Conservation (phyloP, 192 early-diverging fungal genomes). For the Bifiguratus adelaidae region DNA sequence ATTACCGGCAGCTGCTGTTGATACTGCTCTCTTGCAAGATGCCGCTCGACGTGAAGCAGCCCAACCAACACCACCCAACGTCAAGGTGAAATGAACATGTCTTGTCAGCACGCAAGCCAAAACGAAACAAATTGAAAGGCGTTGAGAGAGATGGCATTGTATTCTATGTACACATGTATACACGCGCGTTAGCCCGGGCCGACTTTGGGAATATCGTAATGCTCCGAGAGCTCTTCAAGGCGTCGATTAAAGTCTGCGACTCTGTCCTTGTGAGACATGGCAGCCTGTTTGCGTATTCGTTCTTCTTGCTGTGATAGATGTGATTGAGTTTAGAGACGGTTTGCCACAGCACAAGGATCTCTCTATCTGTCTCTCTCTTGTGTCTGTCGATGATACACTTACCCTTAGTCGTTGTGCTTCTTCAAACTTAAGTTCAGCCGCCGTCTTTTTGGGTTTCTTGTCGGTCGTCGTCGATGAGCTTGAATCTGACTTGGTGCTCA, state of each 20-base stretch:
- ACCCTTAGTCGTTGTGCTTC: constrained; percentile 54
- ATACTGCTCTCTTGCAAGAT: constrained; percentile 94
- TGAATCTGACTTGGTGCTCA: constrained; percentile 16
- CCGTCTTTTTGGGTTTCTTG: constrained; percentile 29
- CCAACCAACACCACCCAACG: constrained; percentile 35
- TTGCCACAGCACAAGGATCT: neutral
- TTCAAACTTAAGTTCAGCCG: constrained; percentile 63
- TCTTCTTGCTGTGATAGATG: constrained; percentile 44
- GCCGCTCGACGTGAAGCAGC: constrained; percentile 89
- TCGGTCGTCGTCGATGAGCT: constrained; percentile 11
- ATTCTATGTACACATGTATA: too few species aligned
- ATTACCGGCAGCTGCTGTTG: constrained; percentile 77
- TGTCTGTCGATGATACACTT: constrained; percentile 4
- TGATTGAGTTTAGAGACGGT: neutral
- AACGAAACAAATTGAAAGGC: too few species aligned
- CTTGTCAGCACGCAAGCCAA: too few species aligned
- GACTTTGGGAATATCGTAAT: constrained; percentile 78
- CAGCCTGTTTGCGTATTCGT: constrained; percentile 48
- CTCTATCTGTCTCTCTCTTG: neutral
- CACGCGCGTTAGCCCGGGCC: constrained; percentile 68
- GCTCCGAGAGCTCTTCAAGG: constrained; percentile 62
- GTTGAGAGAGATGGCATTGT: too few species aligned
- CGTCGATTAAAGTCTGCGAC: constrained; percentile 69
- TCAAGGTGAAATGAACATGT: constrained; percentile 19
- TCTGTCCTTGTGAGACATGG: constrained; percentile 64